Conservation (phyloP, 2,329 filamentous ascomycete genomes). For the Trichoderma sp. region DNA sequence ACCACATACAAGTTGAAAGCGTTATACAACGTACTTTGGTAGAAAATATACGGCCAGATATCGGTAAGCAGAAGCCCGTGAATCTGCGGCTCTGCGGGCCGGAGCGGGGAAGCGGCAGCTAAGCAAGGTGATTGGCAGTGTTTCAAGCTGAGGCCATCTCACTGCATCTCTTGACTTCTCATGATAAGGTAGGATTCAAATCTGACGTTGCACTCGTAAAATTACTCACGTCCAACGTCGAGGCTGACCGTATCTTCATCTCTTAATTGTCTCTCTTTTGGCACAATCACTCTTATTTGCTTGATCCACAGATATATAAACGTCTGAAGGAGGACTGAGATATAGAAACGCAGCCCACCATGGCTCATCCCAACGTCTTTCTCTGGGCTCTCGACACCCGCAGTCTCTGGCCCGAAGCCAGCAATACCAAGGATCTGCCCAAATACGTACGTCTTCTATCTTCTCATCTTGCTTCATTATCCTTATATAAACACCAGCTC, state of each 20-base stretch:
- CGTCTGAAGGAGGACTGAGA: not conserved
- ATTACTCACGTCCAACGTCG: not conserved
- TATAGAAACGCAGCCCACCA: not conserved
- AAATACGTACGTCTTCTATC: constrained; percentile 39
- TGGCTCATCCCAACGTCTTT: constrained; percentile 37
- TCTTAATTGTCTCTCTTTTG: not conserved
- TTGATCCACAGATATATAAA: not conserved
- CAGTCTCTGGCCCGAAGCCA: constrained; percentile 52
- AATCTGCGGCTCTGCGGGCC: constrained; percentile 15
- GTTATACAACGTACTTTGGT: not conserved
- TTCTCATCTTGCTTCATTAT: not conserved
- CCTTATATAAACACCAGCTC: not conserved
- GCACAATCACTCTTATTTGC: not conserved
- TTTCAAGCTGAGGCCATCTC: not conserved
- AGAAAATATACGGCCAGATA: not conserved
- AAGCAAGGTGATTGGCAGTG: constrained; percentile 4
- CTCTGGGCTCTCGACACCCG: constrained; percentile 64
- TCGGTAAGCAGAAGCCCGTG: not conserved
- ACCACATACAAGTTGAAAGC: not conserved
- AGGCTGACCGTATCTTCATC: not conserved
- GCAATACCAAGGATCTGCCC: constrained; percentile 47
- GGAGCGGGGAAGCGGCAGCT: constrained; percentile 11
- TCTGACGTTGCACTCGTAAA: not conserved
- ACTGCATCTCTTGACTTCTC: not conserved
- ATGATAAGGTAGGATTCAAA: not conserved